Conservation (phyloP, 148 eudicot species). For the Rhododendron molle region DNA sequence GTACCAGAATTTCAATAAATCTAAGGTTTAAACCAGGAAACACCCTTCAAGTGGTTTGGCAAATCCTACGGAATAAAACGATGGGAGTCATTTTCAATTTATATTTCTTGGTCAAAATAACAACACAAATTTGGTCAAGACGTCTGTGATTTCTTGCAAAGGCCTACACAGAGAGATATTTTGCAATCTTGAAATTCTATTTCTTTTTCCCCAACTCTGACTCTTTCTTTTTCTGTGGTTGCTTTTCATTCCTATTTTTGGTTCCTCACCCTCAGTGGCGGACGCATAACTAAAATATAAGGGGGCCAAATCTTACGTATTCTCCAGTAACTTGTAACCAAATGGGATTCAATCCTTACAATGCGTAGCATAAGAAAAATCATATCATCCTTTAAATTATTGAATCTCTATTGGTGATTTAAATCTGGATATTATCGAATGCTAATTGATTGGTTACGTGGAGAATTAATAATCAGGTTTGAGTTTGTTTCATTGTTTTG, state of each 20-base stretch:
- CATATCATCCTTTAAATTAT: neutral
- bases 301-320: neutral
- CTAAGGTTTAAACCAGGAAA: neutral
- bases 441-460: neutral
- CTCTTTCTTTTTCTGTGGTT: neutral
- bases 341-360: neutral
- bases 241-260: neutral
- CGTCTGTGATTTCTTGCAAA: too few species aligned
- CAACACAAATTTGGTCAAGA: neutral
- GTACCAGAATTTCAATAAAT: too few species aligned
- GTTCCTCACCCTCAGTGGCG: too few species aligned
- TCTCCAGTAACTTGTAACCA: neutral
- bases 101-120: neutral
- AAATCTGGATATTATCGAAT: neutral
- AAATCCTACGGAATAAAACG: neutral
- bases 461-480: too few species aligned
- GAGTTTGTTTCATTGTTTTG: too few species aligned
- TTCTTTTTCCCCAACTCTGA: neutral
- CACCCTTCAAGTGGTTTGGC: neutral
- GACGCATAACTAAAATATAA: neutral
- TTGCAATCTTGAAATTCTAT: neutral
- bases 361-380: neutral
- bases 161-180: neutral
- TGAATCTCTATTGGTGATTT: neutral
- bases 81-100: neutral